Evolutionary conservation across 148 eudicot genomes (phyloP), one percentile per base, ranked within the genome.

Genomic region (Rhododendron ovatum): DNA sequence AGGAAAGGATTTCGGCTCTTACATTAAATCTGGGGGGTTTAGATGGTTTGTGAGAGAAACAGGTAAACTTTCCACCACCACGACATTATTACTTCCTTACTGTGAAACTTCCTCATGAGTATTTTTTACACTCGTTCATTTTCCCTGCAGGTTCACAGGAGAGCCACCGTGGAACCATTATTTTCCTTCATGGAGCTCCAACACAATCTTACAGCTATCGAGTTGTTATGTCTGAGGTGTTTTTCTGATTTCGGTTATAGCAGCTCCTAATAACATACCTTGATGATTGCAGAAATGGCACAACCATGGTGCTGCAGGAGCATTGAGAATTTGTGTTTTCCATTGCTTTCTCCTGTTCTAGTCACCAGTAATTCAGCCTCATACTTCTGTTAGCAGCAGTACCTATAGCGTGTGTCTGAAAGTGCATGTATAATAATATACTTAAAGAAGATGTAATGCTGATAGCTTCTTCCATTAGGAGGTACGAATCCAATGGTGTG

Each of bases 1-100:
- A 88, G 99, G 99, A 69, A 97, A 91, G 89, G 99, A 95, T 0
- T 97, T 90, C 85, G 99, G 99, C 17, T 91, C 93, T n/a, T 90
- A 86, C 88, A 87, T 94, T 74, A 93, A 92, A 89, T 93, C 95
- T 33, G 99, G 99, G 85, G 93, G 88, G 18, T 90, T 94, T 79
- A 86, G 88, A 59, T 97, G 99, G 99, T 97, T 97, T 90, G 98
- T 97, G 53, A 93, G 99, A 91, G 98, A 97, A 92, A 97, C 99
- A 90, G 99, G 99, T 97, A 89, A 82, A 7, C 5, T 83, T 30
- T 2, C 18, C 61, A 3, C 28, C 57, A 14, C 35, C 20, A 39
- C 13, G n/a, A 65, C 26, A 86, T 78, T 82, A 26, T 45, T 35
- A 45, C 45, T 73, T 81, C 20, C 8, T 30, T 81, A 17, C 22